A percentile compares a stretch with the other conserved stretches of the same genome.
Conservation (phyloP, 1,284 basidiomycete genomes). For the Pseudozyma tsukubaensis region DNA sequence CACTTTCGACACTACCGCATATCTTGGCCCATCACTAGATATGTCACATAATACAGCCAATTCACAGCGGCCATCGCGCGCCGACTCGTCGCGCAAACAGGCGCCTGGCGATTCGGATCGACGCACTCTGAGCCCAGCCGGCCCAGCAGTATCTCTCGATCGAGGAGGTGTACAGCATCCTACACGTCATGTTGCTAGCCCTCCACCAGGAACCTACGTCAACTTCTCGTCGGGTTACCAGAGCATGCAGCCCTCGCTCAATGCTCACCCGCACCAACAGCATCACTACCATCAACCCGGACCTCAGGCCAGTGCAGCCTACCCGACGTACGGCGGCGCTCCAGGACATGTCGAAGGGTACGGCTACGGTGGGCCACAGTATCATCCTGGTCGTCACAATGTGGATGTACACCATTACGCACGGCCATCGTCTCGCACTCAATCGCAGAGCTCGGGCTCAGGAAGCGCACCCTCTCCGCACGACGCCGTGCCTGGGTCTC, state of each 20-base stretch:
- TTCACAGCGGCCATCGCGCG: conserved; percentile 24
- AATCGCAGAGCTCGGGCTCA: conserved; percentile 34
- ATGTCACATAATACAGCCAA: conserved; percentile 25
- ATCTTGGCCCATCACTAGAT: background rate
- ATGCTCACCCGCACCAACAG: conserved; percentile 6
- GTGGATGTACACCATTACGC: conserved; percentile 18
- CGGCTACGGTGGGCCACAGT: conserved; percentile 12
- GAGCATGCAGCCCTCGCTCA: conserved; percentile 8
- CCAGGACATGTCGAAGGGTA: conserved; percentile 10
- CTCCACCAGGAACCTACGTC: conserved; percentile 13
- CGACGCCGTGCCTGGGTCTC: conserved; percentile 18
- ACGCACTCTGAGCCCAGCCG: conserved; percentile 8
- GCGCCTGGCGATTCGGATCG: conserved; percentile 25
- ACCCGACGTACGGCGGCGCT: conserved; percentile 10
- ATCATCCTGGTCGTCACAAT: conserved; percentile 9
- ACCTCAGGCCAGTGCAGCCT: conserved; percentile 9
- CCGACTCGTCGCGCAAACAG: conserved; percentile 15
- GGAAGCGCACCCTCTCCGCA: conserved; percentile 9
- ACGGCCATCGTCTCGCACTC: conserved; percentile 18
- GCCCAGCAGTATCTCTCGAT: conserved; percentile 6
- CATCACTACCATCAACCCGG: conserved; percentile 8
- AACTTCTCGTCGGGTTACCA: conserved; percentile 23
- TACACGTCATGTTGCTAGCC: conserved; percentile 19
- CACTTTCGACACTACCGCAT: background rate
- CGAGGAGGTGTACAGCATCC: conserved; percentile 5